Evolutionary conservation across 352 stramenopile genomes (phyloP).

Genomic region (Pythium insidiosum): DNA sequence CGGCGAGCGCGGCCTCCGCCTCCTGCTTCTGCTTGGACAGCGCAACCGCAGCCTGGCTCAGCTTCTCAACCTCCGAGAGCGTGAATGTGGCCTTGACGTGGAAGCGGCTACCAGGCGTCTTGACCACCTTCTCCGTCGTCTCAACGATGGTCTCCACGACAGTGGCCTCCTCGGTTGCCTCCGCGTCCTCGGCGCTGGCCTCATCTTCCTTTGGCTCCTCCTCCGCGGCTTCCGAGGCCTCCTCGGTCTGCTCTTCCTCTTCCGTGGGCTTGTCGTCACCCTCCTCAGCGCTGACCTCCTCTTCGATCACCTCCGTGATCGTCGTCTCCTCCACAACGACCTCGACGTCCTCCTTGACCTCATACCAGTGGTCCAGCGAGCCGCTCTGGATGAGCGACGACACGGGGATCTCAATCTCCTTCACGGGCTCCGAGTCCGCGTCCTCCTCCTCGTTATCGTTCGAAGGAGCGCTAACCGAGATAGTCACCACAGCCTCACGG

Average conservation of each 20-base stretch:
- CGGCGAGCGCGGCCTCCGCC: conserved; percentile 43
- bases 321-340: conserved; percentile 14
- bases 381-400: conserved; percentile 61
- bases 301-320: conserved; percentile 6
- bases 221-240: conserved; percentile 4
- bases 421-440: conserved; percentile 54
- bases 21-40: conserved; percentile 81
- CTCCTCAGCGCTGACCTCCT: conserved; percentile 5
- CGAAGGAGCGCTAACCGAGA: conserved; percentile 41
- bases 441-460: conserved; percentile 19
- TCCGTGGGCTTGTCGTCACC: conserved; percentile 10
- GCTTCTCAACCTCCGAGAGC: conserved; percentile 69
- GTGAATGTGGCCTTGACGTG: conserved; percentile 62
- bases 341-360: conserved; percentile 22
- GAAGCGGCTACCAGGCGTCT: conserved; percentile 34
- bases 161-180: conserved; percentile 1
- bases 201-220: conserved; percentile 10
- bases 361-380: conserved; percentile 64
- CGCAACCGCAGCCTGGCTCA: conserved; percentile 58
- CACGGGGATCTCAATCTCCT: conserved; percentile 74
- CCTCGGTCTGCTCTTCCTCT: conserved; percentile 1
- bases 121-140: conserved; percentile 11
- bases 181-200: neutral
- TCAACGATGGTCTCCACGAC: conserved; percentile 4
- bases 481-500: conserved; percentile 65